Evolutionary conservation across 1,284 basidiomycete genomes (phyloP), one percentile per base, ranked within the genome.

Genomic region (Sphaerobolus stellatus): DNA sequence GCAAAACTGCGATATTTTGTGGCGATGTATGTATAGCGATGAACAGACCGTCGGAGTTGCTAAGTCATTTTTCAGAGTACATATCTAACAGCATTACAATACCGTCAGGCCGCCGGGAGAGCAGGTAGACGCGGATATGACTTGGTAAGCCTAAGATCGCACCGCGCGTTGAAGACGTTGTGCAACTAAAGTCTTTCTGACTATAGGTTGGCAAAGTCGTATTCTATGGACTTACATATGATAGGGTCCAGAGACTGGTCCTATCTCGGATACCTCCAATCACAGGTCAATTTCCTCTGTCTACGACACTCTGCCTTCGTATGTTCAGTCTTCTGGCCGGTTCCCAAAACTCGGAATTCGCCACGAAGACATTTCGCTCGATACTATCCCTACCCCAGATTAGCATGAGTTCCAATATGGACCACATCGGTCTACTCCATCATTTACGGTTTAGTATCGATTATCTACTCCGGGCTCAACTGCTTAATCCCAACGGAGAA

Each of bases 381-480:
- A 66, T 87, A 33, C 64, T 86, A 46, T 69, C 71, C 14, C 73
- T 88, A 5, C 81, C 83, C 5, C 79, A 79, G 44, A 70, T 88
- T 58, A 78, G 77, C 56, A 80, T 84, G 59, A 68, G 72, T 24
- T 84, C 80, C 0, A 72, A 80, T 8, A 69, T 76, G 5, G 81
- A 81, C 6, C 73, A 69, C 54, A 67, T 78, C 8, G 82, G 87
- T 58, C 68, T 87, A 13, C 63, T 83, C 18, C 83, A 88, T 61
- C 84, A 86, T 58, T 64, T 86, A 27, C 74, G 85, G n/a, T 88
- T 88, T 69, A 81, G 79, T 55, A 81, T 88, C 53, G 86, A 88
- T 53, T 88, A 85, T 60, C 75, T 88, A 14, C 77, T 82, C 29
- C 79, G 82, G 2, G 67, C 75, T 2, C 71, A 77, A 34, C 70